Evolutionary conservation across 2,329 filamentous ascomycete genomes (phyloP).

Genomic region (Didymella segeticola): DNA sequence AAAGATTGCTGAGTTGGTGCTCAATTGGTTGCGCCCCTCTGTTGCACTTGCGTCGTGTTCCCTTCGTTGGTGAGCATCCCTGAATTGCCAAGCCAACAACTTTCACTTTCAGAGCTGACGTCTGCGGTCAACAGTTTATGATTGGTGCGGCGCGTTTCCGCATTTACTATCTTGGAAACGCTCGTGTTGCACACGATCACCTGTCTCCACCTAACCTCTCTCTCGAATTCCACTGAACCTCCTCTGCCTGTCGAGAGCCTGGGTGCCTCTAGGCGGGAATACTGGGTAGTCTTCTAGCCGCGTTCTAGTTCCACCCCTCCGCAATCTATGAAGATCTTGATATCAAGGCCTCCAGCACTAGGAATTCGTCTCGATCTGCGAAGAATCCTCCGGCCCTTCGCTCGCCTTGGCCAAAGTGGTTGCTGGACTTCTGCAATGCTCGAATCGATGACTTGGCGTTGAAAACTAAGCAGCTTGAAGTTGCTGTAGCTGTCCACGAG

Average conservation of each 20-base stretch:
- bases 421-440: not conserved
- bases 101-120: constrained; percentile 13
- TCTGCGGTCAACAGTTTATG: constrained; percentile 4
- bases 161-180: constrained; percentile 6
- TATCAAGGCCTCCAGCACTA: not conserved
- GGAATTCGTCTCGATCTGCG: not conserved
- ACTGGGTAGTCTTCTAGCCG: not conserved
- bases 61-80: constrained; percentile 28
- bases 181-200: constrained; percentile 8
- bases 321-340: not conserved
- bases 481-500: not conserved
- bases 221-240: not conserved
- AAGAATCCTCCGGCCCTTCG: not conserved
- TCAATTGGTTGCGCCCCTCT: constrained; percentile 23
- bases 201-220: not conserved
- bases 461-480: not conserved
- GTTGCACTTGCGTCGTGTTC: constrained; percentile 30
- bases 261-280: not conserved
- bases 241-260: not conserved
- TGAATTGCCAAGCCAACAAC: constrained; percentile 25
- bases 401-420: not conserved
- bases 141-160: constrained; percentile 12
- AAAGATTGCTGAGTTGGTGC: constrained; percentile 8
- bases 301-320: not conserved
- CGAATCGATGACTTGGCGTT: not conserved